Conservation (phyloP, 139 green algal species). For the Coelastrella sp. region DNA sequence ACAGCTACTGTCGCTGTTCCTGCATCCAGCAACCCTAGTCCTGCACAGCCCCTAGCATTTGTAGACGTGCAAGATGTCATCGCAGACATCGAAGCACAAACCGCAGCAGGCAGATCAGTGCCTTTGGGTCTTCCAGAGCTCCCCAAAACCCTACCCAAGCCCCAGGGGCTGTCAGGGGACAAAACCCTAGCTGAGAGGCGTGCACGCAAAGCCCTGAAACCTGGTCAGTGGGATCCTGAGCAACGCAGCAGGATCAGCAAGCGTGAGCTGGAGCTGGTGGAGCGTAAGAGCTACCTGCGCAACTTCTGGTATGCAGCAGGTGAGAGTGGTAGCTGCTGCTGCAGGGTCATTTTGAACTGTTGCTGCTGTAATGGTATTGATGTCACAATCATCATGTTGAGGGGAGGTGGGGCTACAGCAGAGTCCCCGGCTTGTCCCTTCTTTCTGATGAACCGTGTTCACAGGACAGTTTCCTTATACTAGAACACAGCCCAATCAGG, state of each 20-base stretch:
- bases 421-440: no score
- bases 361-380: no score
- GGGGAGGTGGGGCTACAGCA: no score
- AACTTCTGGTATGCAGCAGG: conserved; percentile 85
- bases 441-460: no score
- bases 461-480: no score
- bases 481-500: no score
- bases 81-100: conserved; percentile 29
- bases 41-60: conserved; percentile 25
- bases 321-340: conserved; percentile 24
- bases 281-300: conserved; percentile 70
- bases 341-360: not conserved
- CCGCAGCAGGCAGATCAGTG: not conserved
- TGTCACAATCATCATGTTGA: no score
- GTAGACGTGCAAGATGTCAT: conserved; percentile 39
- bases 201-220: conserved; percentile 45
- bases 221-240: conserved; percentile 59
- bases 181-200: not conserved
- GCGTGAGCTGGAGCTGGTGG: conserved; percentile 72
- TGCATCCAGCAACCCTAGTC: not conserved
- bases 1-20: not conserved
- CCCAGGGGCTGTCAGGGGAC: not conserved
- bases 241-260: conserved; percentile 38
- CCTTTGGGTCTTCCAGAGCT: conserved; percentile 9
- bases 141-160: not conserved